Evolutionary conservation across 768 basidiomycete species (phyloP), one percentile per base, ranked within the genome.

Genomic region (Tricholoma hemisulphureum): DNA sequence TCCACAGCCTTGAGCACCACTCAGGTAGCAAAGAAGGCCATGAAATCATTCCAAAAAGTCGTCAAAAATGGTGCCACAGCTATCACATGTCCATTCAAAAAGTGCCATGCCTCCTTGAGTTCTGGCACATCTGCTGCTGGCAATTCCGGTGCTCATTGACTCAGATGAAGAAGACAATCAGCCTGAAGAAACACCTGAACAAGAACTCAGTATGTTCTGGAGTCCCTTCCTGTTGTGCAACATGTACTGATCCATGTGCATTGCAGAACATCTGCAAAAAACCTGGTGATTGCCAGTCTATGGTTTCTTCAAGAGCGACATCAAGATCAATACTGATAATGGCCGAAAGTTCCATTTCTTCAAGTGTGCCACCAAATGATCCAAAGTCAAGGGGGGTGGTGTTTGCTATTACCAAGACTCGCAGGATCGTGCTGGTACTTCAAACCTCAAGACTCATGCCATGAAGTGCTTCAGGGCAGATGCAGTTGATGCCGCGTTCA

Each of bases 191-290:
- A 41, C 39, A 41, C 39, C 39, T 41, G 51, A 31, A 31, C 6
- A 31, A 31, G 51, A 53, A 16, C 31, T 53, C 13, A 35, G 51
- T 53, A 35, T 14, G 31, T 53, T 53, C 32, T 9, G 18, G 18
- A 21, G 39, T 53, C 20, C 21, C 14, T 53, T 18, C 32, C 26
- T 34, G 34, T 35, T n/a, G n/a, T n/a, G n/a, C n/a, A n/a, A n/a
- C 51, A 32, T 14, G 35, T 35, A 53, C 32, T 53, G 51, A 53
- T 31, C 50, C 32, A 53, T 32, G 34, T 53, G 31, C 21, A 24
- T 32, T 23, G 21, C 21, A 53, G 51, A 29, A 53, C 31, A 18
- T 31, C 23, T 53, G 31, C 51, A 41, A 41, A 41, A 41, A 41
- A 41, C 39, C 39, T 41, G 39, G 39, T 18, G 7, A 41, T n/a